These are phyloP conservation scores for Sporisorium graminicola DNA, from an alignment of 1,284 basidiomycete genomes.

Conservation along the genomic window DNA sequence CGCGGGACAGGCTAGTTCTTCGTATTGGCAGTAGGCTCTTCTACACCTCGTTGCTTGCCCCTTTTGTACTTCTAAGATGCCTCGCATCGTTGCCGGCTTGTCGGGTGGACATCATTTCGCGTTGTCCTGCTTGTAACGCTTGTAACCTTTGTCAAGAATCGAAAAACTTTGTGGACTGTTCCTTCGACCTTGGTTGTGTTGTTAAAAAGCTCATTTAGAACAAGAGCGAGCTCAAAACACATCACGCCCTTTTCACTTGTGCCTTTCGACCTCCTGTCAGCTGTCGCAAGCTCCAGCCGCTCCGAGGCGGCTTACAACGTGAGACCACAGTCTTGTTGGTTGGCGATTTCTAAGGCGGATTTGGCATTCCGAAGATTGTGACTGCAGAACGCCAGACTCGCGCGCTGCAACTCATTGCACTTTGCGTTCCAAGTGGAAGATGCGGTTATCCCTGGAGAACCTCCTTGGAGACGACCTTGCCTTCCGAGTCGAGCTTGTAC, in stretches of 20 bases:
- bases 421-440: neutral
- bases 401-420: neutral
- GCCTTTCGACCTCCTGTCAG: neutral
- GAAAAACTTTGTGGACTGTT: conserved; percentile 4
- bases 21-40: neutral
- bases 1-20: neutral
- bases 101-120: too few relatives aligned
- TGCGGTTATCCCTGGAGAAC: conserved; percentile 52
- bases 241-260: neutral
- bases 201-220: neutral
- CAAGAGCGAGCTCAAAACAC: neutral
- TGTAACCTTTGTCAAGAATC: neutral
- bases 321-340: neutral
- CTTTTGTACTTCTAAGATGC: neutral
- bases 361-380: too few relatives aligned
- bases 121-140: neutral
- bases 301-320: neutral
- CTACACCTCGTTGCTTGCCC: neutral
- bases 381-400: neutral
- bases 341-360: neutral
- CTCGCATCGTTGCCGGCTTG: too few relatives aligned
- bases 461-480: conserved; percentile 67
- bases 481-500: conserved; percentile 70
- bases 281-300: neutral
- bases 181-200: neutral